Base-by-base conservation (phyloP, 2,329 filamentous ascomycete genomes). In the Nemania serpens region DNA sequence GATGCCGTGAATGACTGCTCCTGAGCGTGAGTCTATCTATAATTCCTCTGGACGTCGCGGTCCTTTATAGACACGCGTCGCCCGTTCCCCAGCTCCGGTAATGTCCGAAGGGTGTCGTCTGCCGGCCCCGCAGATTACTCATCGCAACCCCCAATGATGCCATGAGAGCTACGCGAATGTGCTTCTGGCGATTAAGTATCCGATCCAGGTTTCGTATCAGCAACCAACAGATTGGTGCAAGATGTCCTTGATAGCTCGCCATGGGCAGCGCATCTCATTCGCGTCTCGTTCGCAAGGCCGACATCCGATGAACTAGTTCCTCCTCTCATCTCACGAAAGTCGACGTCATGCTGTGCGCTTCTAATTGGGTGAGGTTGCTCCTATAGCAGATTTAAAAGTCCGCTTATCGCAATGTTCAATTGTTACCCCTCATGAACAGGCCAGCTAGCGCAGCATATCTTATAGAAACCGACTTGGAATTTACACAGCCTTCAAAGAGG, bases 81-180 rank as follows among this genome's bases (percentile, higher is more conserved):
- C 11, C 20, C n/a, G 6, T 11, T 15, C 17, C n/a, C 10, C 11
- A 20, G 43, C 37, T 15, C 20, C 33, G 50, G n/a, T 9, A 53
- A 39, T 33, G n/a, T 46, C 41, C 22, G 29, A 29, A 29, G 12
- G 39, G 42, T 15, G 12, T 50, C 20, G 25, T n/a, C 10, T 13
- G 47, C n/a, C 41, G 39, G 39, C 62, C 62, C 62, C 62, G 62
- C 62, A 64, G 47, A 63, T 63, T 56, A 50, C 62, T 62, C 55
- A 64, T 64, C 56, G 7, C 37, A 43, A 59, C 52, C 51, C 56
- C 52, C 51, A 54, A 64, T 64, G 62, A 59, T 64, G 62, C 55
- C 59, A 64, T 64, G 53, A 46, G 12, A 53, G 36, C 36, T 15
- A 18, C 41, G 25, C 53, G n/a, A 57, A 52, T n/a, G 34, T 47